phyloP scores from a whole-genome alignment of 345 rosid genomes.

The Euphorbia pulcherrima region DNA sequence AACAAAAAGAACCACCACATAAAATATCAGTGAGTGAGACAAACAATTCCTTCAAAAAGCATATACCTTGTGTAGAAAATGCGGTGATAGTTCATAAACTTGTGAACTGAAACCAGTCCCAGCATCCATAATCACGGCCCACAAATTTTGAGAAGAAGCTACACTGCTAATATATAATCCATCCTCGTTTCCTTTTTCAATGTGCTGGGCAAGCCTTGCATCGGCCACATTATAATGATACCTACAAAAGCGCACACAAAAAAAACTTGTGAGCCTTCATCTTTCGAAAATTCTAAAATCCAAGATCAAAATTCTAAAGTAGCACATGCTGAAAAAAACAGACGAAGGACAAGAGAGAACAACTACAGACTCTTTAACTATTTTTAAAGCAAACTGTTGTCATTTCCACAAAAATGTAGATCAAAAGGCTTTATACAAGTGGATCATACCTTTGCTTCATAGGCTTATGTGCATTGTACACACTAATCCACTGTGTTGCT shows the following conservation, averaged over 20 bases:
- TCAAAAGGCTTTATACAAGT: constrained; percentile 5
- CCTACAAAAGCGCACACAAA: constrained; percentile 34
- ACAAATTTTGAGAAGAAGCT: constrained; percentile 81
- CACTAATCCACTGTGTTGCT: constrained; percentile 91
- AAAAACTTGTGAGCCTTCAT: not conserved
- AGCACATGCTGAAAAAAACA: not conserved
- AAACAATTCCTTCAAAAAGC: constrained; percentile 4
- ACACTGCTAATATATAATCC: constrained; percentile 90
- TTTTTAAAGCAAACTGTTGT: too few relatives aligned
- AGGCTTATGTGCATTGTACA: constrained; percentile 84
- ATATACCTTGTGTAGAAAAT: constrained; percentile 80
- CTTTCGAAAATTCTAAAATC: not conserved
- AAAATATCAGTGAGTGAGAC: not conserved
- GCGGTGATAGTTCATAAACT: constrained; percentile 80
- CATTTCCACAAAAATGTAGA: not conserved
- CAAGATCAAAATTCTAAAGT: not conserved
- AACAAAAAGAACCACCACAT: not conserved
- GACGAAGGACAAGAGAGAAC: not conserved
- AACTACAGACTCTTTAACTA: too few relatives aligned
- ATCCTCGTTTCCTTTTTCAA: constrained; percentile 90
- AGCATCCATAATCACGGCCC: constrained; percentile 99
- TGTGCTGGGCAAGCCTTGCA: constrained; percentile 66
- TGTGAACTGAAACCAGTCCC: constrained; percentile 83
- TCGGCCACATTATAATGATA: constrained; percentile 96
- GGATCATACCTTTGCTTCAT: constrained; percentile 82